Evolutionary conservation across 805 yeast genomes (phyloP).

Genomic region (Ascoidea rubescens): DNA sequence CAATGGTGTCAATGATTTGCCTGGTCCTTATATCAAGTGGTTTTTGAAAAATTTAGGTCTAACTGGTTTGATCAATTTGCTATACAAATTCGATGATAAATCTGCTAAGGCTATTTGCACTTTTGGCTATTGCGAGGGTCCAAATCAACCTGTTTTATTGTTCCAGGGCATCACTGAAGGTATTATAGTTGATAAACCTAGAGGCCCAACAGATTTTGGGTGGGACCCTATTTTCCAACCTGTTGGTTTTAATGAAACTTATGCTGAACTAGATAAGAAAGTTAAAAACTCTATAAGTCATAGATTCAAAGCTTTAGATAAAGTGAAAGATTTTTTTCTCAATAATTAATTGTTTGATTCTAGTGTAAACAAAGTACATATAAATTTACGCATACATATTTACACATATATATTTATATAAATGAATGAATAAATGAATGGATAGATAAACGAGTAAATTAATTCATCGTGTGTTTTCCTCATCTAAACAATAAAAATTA

Average conservation of each 20-base stretch:
- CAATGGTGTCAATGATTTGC: constrained; percentile 29
- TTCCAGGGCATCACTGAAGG: constrained; percentile 86
- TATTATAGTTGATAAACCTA: constrained; percentile 47
- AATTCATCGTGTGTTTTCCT: too few relatives aligned
- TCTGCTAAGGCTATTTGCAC: constrained; percentile 84
- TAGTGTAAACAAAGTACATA: too few relatives aligned
- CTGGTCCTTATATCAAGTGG: constrained; percentile 97
- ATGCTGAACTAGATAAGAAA: constrained; percentile 77
- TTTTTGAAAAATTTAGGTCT: constrained; percentile 66
- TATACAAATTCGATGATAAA: constrained; percentile 72
- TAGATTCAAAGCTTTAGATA: constrained; percentile 68
- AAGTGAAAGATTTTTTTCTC: constrained; percentile 43
- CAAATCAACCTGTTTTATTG: constrained; percentile 54
- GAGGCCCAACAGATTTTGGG: constrained; percentile 81
- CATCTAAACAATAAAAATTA: too few relatives aligned
- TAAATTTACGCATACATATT: too few relatives aligned
- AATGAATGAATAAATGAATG: too few relatives aligned
- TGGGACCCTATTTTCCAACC: constrained; percentile 94
- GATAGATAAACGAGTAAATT: too few relatives aligned
- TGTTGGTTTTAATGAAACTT: constrained; percentile 54
- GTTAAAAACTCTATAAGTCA: constrained; percentile 78
- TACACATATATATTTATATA: too few relatives aligned
- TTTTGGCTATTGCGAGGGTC: constrained; percentile 79
- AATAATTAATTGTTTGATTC: neutral
- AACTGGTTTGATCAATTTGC: constrained; percentile 62